Base-by-base conservation (phyloP, 2,329 filamentous ascomycete species). In the Hymenoscyphus linearis region DNA sequence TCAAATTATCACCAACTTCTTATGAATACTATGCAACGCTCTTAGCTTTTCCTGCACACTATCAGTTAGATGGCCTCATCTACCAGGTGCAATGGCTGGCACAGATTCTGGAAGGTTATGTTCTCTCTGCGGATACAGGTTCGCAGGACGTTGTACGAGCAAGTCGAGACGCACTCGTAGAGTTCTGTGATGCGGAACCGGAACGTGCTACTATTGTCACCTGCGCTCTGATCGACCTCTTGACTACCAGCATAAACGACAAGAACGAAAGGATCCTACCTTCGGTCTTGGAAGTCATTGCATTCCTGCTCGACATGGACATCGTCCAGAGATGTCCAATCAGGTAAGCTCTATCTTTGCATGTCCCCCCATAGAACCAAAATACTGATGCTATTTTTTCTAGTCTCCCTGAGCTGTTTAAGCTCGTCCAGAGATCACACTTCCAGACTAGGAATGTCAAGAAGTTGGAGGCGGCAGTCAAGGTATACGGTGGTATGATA, bases 381-480 rank as follows among this genome's bases (percentile, higher is more conserved):
- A 31, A 31, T 31, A 16, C n/a, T 47, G 22, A 47, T 10, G 3
- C 22, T 0, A 4, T 9, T 10, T 22, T 10, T 56, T 37, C 10
- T 59, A 79, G 80, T 60, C 83, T 82, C 71, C 84, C 84, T 63
- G 79, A 74, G 6, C 76, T 96, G 2, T 91, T 92, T 62, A 78
- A 86, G 6, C 79, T 85, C 37, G 84, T 88, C 3, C 91, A 96
- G 70, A 91, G 88, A 74, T 83, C 89, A 0, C 89, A 93, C 65
- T 93, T 89, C 77, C 93, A 93, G 75, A 89, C 88, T 0, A 85
- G 88, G 22, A 95, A 91, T 72, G 84, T 96, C 52, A 84, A 87
- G 57, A 93, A 95, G 73, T 80, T 98, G 1, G 84, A 91, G 71
- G 89, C 91, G 0, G 91, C 90, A 25, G 78, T 96, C 63, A 88